A percentile compares a stretch with the other conserved stretches of the same genome.
These are phyloP conservation scores for Penicillium ochrochloron DNA, from an alignment of 495 filamentous ascomycete species.

Conservation along the genomic window DNA sequence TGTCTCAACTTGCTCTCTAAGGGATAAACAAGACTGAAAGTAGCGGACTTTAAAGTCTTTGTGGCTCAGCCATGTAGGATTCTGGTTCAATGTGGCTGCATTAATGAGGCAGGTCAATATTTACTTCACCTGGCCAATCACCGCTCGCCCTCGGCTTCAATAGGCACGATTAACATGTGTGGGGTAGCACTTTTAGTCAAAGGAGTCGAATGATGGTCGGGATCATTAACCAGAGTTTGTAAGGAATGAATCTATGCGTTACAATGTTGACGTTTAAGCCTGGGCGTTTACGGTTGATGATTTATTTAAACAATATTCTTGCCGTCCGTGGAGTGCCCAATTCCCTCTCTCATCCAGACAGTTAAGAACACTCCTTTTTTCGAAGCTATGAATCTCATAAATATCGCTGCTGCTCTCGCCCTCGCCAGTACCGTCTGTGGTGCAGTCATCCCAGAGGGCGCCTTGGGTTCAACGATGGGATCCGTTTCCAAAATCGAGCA, in stretches of 20 bases:
- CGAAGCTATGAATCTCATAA: not conserved
- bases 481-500: not conserved
- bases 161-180: not conserved
- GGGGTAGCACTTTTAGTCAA: not conserved
- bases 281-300: not conserved
- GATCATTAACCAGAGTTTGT: not conserved
- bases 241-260: not conserved
- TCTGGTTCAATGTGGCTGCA: not conserved
- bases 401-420: not conserved
- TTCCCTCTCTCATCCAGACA: too few species aligned
- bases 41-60: not conserved
- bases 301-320: not conserved
- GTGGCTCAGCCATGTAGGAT: not conserved
- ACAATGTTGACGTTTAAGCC: not conserved
- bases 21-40: too few species aligned
- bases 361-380: too few species aligned
- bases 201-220: not conserved
- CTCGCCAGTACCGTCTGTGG: not conserved
- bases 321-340: too few species aligned
- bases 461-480: not conserved
- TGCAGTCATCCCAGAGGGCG: not conserved
- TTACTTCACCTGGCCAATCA: not conserved
- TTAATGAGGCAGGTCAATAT: not conserved
- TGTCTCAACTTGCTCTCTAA: too few species aligned
- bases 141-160: not conserved